Evolutionary conservation across 805 yeast genomes (phyloP).

Genomic region (Teunomyces gatunensis): DNA sequence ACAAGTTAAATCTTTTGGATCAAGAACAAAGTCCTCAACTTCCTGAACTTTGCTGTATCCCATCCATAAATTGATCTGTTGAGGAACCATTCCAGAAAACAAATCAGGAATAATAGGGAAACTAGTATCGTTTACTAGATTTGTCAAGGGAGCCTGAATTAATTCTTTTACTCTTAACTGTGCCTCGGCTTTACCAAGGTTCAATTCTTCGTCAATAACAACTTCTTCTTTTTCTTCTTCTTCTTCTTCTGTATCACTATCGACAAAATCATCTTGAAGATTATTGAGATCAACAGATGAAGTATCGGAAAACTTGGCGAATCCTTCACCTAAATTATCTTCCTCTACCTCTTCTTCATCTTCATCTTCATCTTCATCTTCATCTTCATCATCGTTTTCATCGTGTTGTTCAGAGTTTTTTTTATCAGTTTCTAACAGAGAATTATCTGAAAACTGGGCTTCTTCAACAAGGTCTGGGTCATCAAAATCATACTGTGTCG

Average conservation of each 20-base stretch:
- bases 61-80: constrained; percentile 75
- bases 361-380: constrained; percentile 6
- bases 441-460: constrained; percentile 12
- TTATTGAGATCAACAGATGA: constrained; percentile 44
- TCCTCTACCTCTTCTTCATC: constrained; percentile 8
- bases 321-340: constrained; percentile 16
- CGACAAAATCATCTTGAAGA: constrained; percentile 51
- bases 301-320: constrained; percentile 26
- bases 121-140: constrained; percentile 21
- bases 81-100: constrained; percentile 50
- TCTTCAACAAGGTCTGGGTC: constrained; percentile 8
- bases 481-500: constrained; percentile 57
- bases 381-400: constrained; percentile 16
- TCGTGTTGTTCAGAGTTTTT: constrained; percentile 8
- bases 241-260: constrained; percentile 11
- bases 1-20: constrained; percentile 13
- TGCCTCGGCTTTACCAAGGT: constrained; percentile 31
- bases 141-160: constrained; percentile 61
- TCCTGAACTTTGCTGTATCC: constrained; percentile 39
- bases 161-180: constrained; percentile 44
- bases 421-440: background rate
- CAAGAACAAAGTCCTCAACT: constrained; percentile 10
- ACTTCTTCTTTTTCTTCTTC: constrained; percentile 18
- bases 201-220: constrained; percentile 19
- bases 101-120: constrained; percentile 44